These are phyloP conservation scores for Haberlea rhodopensis DNA, from an alignment of 257 asterid genomes.

Conservation along the genomic window DNA sequence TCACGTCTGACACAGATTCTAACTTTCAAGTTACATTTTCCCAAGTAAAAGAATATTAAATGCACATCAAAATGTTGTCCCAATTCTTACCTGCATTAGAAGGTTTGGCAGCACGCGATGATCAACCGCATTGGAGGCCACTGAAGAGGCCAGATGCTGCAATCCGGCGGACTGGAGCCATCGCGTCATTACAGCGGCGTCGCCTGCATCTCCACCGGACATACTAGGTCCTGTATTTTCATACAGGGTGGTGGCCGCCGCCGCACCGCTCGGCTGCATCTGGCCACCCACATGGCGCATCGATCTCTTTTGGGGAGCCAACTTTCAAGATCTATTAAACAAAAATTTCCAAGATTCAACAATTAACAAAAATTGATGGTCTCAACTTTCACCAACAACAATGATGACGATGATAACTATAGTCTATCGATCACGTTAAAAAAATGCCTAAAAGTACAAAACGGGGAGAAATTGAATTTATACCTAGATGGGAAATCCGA, in stretches of 20 bases:
- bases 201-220: background rate
- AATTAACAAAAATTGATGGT: background rate
- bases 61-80: background rate
- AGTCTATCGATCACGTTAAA: background rate
- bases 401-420: no score
- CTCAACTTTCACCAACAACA: background rate
- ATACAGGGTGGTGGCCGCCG: background rate
- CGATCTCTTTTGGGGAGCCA: background rate
- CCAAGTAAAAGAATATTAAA: no score
- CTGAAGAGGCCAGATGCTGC: conserved; percentile 98
- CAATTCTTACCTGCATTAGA: conserved; percentile 65
- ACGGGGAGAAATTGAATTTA: background rate
- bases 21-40: no score
- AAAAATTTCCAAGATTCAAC: no score
- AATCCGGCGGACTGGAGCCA: conserved; percentile 99
- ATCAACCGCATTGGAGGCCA: conserved; percentile 77
- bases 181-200: conserved; percentile 9
- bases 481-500: background rate
- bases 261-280: background rate
- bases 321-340: background rate
- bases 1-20: no score
- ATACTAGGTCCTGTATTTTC: background rate
- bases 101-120: conserved; percentile 72
- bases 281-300: background rate
- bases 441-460: background rate